Conservation (phyloP, 305 asterid species). For the Solanum chacoense region DNA sequence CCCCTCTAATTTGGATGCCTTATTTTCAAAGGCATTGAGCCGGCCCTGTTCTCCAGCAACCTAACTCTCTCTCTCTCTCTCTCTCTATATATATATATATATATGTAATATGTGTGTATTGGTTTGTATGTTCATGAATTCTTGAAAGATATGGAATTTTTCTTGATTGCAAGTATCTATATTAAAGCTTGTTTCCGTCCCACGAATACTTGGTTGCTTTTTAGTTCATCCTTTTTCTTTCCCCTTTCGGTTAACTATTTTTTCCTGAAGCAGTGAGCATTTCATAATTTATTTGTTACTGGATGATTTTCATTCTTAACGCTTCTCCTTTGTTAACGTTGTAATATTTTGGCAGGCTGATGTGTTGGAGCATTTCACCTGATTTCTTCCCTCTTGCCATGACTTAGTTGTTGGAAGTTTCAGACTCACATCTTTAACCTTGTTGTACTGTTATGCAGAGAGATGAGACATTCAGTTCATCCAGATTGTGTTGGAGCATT, state of each 20-base stretch:
- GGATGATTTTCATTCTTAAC: conserved; percentile 4
- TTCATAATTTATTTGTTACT: neutral
- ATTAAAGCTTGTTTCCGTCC: conserved; percentile 7
- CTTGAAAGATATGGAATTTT: neutral
- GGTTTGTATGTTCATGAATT: neutral
- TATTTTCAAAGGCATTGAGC: neutral
- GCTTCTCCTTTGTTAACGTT: conserved; percentile 17
- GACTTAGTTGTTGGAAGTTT: conserved; percentile 90
- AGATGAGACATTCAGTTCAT: conserved; percentile 29
- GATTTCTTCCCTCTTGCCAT: conserved; percentile 81
- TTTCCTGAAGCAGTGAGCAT: neutral
- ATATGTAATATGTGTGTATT: neutral
- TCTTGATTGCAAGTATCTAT: conserved; percentile 19
- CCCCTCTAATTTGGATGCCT: neutral
- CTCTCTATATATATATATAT: neutral
- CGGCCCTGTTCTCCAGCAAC: neutral
- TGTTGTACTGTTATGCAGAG: conserved; percentile 94
- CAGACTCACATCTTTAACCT: conserved; percentile 94
- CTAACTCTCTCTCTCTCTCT: neutral
- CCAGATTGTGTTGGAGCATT: conserved; percentile 26
- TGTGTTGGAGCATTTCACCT: conserved; percentile 86
- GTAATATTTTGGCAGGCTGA: conserved; percentile 69
- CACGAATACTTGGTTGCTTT: neutral
- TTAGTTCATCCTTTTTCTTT: conserved; percentile 1
- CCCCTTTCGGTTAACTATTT: neutral